phyloP scores from a whole-genome alignment of 1,139 yeast genomes.

The Kodamaea derodonti region DNA sequence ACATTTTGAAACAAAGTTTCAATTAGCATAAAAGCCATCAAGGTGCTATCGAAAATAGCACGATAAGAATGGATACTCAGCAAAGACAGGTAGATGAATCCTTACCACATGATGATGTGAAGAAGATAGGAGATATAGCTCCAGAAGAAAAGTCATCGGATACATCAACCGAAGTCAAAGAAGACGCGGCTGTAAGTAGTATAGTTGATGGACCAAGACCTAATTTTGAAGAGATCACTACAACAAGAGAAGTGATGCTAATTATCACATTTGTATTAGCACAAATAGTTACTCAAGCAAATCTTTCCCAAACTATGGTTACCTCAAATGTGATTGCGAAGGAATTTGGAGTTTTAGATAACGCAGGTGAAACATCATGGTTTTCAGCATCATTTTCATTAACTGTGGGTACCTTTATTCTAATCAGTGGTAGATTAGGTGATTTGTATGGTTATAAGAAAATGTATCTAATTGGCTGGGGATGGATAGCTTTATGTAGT shows the following conservation, averaged over 20 bases:
- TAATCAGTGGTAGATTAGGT: conserved; percentile 61
- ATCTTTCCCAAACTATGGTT: conserved; percentile 43
- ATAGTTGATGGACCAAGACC: conserved; percentile 3
- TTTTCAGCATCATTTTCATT: conserved; percentile 55
- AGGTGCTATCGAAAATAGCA: too few species aligned
- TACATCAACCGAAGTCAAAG: too few species aligned
- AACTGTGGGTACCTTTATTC: conserved; percentile 60
- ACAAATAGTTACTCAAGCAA: conserved; percentile 50
- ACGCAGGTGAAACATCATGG: conserved; percentile 52
- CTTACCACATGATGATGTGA: too few species aligned
- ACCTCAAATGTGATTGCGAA: conserved; percentile 33
- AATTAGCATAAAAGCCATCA: too few species aligned
- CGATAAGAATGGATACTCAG: too few species aligned
- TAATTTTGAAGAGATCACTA: conserved; percentile 15
- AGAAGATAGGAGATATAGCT: too few species aligned
- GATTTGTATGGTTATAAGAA: conserved; percentile 57
- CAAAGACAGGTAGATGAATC: too few species aligned
- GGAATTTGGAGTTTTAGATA: conserved; percentile 30
- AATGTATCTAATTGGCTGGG: conserved; percentile 45
- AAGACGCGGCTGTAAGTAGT: not conserved
- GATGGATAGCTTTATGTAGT: conserved; percentile 48
- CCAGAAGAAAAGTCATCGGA: too few species aligned
- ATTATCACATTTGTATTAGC: conserved; percentile 31
- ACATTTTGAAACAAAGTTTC: too few species aligned
- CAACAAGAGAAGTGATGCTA: conserved; percentile 18